Conservation (phyloP, 2,329 filamentous ascomycete species). For the Fusarium torulosum region DNA sequence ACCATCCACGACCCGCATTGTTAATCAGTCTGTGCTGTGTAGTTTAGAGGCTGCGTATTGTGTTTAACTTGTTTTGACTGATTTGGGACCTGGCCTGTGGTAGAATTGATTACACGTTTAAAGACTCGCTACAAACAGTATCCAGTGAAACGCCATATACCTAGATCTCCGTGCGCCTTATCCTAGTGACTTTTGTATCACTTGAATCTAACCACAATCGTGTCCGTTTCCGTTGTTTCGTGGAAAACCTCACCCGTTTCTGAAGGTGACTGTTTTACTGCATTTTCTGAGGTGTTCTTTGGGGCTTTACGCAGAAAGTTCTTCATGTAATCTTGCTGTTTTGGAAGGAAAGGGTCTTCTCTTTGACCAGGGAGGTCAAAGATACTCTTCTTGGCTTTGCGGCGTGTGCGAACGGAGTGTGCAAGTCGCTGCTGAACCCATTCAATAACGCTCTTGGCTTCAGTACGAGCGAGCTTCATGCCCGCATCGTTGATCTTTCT, state of each 20-base stretch:
- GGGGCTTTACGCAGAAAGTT: slow-evolving; percentile 57
- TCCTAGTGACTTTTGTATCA: neutral
- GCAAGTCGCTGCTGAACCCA: slow-evolving; percentile 79
- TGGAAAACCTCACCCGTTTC: slow-evolving; percentile 2
- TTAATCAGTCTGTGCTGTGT: slow-evolving; percentile 48
- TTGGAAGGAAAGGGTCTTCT: slow-evolving; percentile 57
- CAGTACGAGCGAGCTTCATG: slow-evolving; percentile 77
- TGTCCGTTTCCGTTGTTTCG: slow-evolving; percentile 22
- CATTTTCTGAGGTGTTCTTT: neutral
- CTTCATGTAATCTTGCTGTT: slow-evolving; percentile 64
- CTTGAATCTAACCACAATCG: slow-evolving; percentile 41
- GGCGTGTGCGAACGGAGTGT: slow-evolving; percentile 76
- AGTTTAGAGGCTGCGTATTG: slow-evolving; percentile 55
- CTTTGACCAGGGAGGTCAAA: slow-evolving; percentile 57
- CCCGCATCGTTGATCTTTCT: slow-evolving; percentile 79
- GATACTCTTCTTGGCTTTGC: slow-evolving; percentile 65
- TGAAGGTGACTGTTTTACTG: slow-evolving; percentile 8
- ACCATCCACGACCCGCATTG: slow-evolving; percentile 44
- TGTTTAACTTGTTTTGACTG: slow-evolving; percentile 43
- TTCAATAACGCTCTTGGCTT: slow-evolving; percentile 82
- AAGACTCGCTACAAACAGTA: slow-evolving; percentile 28
- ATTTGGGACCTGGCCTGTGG: slow-evolving; percentile 44
- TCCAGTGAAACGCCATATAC: slow-evolving; percentile 7
- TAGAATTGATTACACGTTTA: slow-evolving; percentile 46
- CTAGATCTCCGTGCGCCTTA: neutral